Base-by-base conservation (phyloP, 2,329 filamentous ascomycete genomes). In the Lecanicillium sp. region DNA sequence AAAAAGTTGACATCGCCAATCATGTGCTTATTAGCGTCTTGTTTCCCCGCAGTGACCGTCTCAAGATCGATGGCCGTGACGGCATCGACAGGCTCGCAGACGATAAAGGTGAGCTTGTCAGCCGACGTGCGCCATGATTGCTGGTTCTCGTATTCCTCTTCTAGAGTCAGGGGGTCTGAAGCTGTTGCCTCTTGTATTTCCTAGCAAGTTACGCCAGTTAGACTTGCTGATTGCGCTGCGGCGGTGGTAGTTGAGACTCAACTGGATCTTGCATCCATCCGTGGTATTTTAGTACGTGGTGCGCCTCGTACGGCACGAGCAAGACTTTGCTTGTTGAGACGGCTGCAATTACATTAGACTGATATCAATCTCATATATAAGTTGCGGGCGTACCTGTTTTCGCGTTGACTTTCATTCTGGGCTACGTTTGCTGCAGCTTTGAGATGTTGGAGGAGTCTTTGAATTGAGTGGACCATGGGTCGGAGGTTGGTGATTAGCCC, bases 41-140 rank as follows among this genome's bases (percentile, higher is more conserved):
- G 64, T 1, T 59, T 57, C 10, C 64, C 62, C 0, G 69, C 64
- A n/a, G 33, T 41, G 10, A 51, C 42, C 2, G 19, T 35, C 4
- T 42, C 20, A 32, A 27, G 43, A 9, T 8, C 31, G 4, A 13
- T 14, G 4, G 39, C 33, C 5, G 44, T 33, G 3, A 37, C 27
- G 5, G 18, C 12, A 11, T 36, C 14, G 15, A 56, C 43, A 0
- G 77, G 72, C 9, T 69, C 64, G 55, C 87, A 95, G 39, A 85
- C 62, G 56, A 97, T 95, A 51, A 96, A 97, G 0, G 90, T 97
- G 44, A 97, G 61, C 64, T 97, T 97, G 62, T 97, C 89, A 18
- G 66, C 61, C 30, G 92, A 85, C 15, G 65, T 66, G 28, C 88
- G 80, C 90, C 90, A 97, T 46, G 80, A 87, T n/a, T 66, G 64